A percentile compares a stretch with the other conserved stretches of the same genome.
Evolutionary conservation across 78 protist genomes (phyloP).

Genomic region (Diacronema lutheri): DNA sequence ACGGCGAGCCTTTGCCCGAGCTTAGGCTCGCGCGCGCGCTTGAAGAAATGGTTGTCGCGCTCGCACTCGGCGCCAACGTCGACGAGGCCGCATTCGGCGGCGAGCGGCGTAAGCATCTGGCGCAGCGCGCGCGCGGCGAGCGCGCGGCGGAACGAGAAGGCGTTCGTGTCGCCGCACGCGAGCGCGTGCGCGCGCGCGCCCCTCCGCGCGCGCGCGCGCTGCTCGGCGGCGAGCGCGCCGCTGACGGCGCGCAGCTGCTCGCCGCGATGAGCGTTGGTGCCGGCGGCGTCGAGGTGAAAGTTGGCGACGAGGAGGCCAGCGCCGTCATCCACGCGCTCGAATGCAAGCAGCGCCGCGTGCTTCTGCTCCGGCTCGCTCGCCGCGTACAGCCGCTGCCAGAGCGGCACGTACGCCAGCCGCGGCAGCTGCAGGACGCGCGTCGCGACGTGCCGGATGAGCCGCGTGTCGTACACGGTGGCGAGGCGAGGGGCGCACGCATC

Average conservation of each 20-base stretch:
- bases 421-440: background rate
- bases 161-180: constrained; percentile 1
- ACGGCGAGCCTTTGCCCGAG: background rate
- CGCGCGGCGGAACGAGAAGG: background rate
- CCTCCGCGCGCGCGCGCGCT: background rate
- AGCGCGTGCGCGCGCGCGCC: background rate
- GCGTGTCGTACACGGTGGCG: background rate
- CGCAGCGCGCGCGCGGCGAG: background rate
- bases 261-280: background rate
- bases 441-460: background rate
- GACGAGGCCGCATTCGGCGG: background rate
- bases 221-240: background rate
- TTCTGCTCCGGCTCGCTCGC: background rate
- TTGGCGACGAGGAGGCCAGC: background rate
- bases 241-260: background rate
- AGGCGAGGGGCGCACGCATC: background rate
- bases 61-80: background rate
- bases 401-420: background rate
- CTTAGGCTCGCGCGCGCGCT: background rate
- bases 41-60: background rate
- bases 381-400: background rate
- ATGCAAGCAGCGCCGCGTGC: background rate
- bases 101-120: background rate
- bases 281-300: background rate
- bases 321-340: background rate